Evolutionary conservation across 1,284 basidiomycete genomes (phyloP), one percentile per base, ranked within the genome.

Genomic region (Tausonia pullulans): DNA sequence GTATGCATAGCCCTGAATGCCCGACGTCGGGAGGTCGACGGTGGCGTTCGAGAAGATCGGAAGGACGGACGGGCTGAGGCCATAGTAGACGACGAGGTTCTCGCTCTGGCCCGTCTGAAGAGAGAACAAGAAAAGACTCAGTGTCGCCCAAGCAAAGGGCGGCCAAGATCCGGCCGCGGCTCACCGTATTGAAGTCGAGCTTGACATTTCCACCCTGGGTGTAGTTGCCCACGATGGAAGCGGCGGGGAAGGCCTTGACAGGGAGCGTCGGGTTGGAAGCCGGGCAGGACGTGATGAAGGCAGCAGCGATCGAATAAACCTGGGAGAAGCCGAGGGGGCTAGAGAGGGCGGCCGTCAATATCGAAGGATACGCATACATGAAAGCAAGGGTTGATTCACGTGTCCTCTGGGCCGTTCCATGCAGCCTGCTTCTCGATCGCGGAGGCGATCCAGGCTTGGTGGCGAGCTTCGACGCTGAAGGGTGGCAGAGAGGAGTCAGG

Each of bases 391-490:
- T 27, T 27, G 27, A 27, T 27, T 27, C 27, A 27, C 27, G 27
- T 27, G 27, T 27, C 27, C 27, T 27, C 27, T 27, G 27, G 27
- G 27, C 27, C 27, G 27, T 27, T 27, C 27, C 27, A 27, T 27
- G 27, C 27, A 27, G 27, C 27, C 27, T 27, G 27, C 27, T 27
- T 27, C 27, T 27, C 27, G 27, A 27, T 27, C 27, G 82, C 77
- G 0, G 80, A 79, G 56, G 76, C 62, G 51, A 72, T 54, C 69
- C 71, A 73, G 14, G 71, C 67, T 73, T 88, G 86, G 72, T 91
- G 88, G 63, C 90, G 85, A 41, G 87, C 86, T 73, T 92, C 89
- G 61, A 87, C 80, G 27, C 27, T 27, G 27, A 27, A 27, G 27
- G 27, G 27, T 27, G 27, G 27, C 27, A 27, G 27, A 27, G 27